Conservation (phyloP, 2,329 filamentous ascomycete species). For the Leptographium lundbergii region DNA sequence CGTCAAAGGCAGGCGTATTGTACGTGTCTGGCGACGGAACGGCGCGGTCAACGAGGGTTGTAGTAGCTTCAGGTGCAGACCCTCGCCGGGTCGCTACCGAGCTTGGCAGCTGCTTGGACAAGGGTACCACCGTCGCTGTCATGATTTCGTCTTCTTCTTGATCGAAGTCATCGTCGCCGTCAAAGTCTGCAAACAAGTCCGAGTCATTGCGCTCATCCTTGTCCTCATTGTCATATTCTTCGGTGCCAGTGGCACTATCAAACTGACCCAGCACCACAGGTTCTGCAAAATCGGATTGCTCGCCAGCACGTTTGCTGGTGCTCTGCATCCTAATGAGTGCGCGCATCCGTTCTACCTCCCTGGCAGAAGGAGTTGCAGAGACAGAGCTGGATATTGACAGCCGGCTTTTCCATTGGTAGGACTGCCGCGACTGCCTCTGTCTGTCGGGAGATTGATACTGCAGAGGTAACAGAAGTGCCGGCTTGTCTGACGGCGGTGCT, state of each 20-base stretch:
- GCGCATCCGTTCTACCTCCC: not conserved
- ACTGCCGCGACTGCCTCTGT: no score
- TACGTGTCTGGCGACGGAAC: not conserved
- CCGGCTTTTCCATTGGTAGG: not conserved
- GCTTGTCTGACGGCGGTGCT: not conserved
- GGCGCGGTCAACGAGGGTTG: not conserved
- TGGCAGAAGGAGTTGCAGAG: not conserved
- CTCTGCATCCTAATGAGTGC: not conserved
- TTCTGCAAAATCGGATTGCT: not conserved
- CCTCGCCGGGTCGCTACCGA: not conserved
- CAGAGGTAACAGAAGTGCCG: not conserved
- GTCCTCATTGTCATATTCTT: constrained; percentile 3
- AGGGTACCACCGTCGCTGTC: constrained; percentile 5
- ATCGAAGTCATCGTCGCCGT: constrained; percentile 1
- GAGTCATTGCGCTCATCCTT: constrained; percentile 1
- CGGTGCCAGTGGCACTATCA: not conserved
- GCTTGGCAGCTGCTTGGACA: not conserved
- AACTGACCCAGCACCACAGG: not conserved
- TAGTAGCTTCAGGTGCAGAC: not conserved
- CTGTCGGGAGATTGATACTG: not conserved
- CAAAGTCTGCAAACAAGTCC: constrained; percentile 4
- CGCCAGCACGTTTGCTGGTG: not conserved
- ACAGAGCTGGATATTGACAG: not conserved
- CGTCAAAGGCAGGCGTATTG: not conserved
- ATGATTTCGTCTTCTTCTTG: constrained; percentile 5